Conservation (phyloP, 371 early-diverging fungal species). For the Apophysomyces elegans region DNA sequence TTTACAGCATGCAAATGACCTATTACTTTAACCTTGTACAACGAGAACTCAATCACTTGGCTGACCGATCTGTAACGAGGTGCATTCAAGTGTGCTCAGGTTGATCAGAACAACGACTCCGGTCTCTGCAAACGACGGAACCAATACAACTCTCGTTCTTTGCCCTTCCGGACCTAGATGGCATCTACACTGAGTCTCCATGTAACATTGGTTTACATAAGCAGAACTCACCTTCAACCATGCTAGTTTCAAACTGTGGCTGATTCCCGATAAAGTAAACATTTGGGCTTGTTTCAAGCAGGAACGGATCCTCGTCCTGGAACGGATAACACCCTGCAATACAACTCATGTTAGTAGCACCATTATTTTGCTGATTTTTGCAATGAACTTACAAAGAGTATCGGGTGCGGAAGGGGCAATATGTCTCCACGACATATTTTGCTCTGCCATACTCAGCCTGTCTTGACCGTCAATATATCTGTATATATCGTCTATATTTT, state of each 20-base stretch:
- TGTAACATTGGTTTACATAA: too few species aligned
- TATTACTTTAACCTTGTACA: too few species aligned
- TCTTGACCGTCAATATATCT: conserved; percentile 62
- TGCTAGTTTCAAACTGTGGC: conserved; percentile 66
- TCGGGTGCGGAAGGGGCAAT: conserved; percentile 94
- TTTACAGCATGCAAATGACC: too few species aligned
- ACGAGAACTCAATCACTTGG: background rate
- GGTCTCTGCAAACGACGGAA: conserved; percentile 69
- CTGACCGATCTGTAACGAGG: background rate
- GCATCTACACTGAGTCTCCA: background rate
- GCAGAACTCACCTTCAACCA: conserved; percentile 54
- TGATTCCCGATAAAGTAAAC: conserved; percentile 94
- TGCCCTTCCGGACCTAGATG: conserved; percentile 52
- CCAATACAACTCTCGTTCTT: conserved; percentile 61
- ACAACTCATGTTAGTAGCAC: background rate
- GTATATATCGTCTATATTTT: conserved; percentile 84
- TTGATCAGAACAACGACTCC: conserved; percentile 69
- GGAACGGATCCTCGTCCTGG: conserved; percentile 83
- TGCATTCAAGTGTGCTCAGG: conserved; percentile 64
- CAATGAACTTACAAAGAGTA: conserved; percentile 72
- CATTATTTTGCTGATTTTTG: background rate
- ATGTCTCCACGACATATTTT: conserved; percentile 80
- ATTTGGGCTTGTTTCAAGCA: conserved; percentile 74
- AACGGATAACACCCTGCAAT: conserved; percentile 85
- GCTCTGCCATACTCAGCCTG: conserved; percentile 70